Conservation (phyloP, 2,329 filamentous ascomycete genomes). For the Fusarium buxicola region DNA sequence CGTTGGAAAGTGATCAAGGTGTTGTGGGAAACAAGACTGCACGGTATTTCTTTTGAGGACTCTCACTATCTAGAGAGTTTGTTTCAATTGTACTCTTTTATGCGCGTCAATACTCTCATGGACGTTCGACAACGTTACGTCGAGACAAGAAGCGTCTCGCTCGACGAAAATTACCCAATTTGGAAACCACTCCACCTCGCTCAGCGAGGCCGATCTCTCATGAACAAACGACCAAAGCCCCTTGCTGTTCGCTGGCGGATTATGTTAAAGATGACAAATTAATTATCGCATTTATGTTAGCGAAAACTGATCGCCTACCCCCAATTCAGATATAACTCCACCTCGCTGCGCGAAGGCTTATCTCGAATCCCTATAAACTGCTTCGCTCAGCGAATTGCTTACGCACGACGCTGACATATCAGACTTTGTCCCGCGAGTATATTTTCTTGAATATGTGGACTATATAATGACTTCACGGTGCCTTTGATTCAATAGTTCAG, state of each 20-base stretch:
- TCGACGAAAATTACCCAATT: slow-evolving; percentile 6
- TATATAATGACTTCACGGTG: not conserved
- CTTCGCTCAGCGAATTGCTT: not conserved
- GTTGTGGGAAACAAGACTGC: no score
- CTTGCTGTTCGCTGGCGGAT: no score
- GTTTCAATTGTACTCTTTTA: no score
- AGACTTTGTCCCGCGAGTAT: no score
- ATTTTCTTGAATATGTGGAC: no score
- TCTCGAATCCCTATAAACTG: no score
- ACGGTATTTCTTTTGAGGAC: no score
- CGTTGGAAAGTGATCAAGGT: not conserved
- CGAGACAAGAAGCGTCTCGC: not conserved
- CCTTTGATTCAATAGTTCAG: not conserved
- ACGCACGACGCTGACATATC: not conserved
- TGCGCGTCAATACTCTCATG: not conserved
- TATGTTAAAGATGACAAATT: no score
- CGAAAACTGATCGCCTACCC: not conserved
- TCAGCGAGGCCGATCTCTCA: no score
- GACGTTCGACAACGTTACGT: not conserved
- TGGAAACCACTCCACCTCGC: slow-evolving; percentile 1
- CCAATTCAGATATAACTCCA: not conserved
- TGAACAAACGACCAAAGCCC: no score
- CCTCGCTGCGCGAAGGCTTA: slow-evolving; percentile 21
- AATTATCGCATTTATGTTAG: no score
- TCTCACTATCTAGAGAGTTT: no score